A percentile compares a stretch with the other conserved stretches of the same genome.
Conservation (phyloP, 1,284 basidiomycete genomes). For the Rhodotorula sp. region DNA sequence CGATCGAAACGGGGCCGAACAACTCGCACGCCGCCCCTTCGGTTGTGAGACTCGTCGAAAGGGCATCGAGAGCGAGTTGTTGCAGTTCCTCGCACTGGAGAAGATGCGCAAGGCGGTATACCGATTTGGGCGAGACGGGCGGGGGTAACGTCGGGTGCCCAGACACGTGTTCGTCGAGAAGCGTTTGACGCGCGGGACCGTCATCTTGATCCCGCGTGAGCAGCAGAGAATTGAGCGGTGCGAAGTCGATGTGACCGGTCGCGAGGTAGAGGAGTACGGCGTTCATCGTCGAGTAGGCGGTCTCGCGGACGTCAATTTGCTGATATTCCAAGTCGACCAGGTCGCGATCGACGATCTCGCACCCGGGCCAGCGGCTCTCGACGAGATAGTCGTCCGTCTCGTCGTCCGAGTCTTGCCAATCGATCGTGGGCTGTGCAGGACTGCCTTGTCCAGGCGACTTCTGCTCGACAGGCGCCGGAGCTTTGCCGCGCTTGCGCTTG, state of each 20-base stretch:
- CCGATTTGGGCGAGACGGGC: slow-evolving; percentile 9
- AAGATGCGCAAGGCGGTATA: slow-evolving; percentile 7
- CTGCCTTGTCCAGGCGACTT: too few relatives aligned
- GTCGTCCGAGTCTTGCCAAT: too few relatives aligned
- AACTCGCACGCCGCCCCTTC: neutral
- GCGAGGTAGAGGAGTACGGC: slow-evolving; percentile 5
- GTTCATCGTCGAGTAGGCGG: slow-evolving; percentile 3
- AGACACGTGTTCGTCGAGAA: too few relatives aligned
- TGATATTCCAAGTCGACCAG: too few relatives aligned
- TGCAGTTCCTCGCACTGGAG: neutral
- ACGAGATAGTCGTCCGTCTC: too few relatives aligned
- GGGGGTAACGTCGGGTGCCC: neutral
- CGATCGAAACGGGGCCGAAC: neutral
- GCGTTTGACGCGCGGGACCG: too few relatives aligned
- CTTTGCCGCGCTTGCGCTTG: too few relatives aligned
- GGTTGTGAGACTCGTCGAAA: neutral
- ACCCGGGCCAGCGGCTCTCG: too few relatives aligned
- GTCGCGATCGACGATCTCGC: too few relatives aligned
- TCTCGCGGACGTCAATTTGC: neutral
- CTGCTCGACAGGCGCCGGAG: too few relatives aligned
- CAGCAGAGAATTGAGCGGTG: neutral
- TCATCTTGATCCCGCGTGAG: too few relatives aligned
- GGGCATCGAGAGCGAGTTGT: neutral
- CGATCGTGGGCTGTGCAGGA: too few relatives aligned
- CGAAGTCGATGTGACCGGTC: slow-evolving; percentile 4